Base-by-base conservation (phyloP, 345 rosid species). In the Salix arbutifolia region DNA sequence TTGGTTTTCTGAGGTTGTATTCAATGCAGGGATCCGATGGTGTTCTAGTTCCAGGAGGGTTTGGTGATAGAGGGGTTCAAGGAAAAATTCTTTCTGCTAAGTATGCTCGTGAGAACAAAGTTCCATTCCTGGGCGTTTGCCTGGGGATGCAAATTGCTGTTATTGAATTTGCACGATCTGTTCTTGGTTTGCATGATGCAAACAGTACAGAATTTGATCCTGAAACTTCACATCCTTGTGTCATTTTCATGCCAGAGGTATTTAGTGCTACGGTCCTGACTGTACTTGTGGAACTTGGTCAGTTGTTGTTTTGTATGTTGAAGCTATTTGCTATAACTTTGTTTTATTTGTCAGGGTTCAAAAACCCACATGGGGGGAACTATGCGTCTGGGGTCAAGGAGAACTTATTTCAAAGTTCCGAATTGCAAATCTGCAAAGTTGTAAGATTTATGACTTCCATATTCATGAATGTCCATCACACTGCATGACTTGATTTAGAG, bases 291-390 rank as follows among this genome's bases (percentile, higher is more conserved):
- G 35, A 14, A 28, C n/a, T 52, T 19, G 19, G 53, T 9, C 38
- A 3, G 17, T 33, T 70, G 9, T 60, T 56, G 37, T 77, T 72
- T 71, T 61, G 67, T 21, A 12, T 46, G 79, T 33, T 67, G 40
- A 62, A 58, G 18, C 25, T 37, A 44, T 69, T 13, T 14, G 23
- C 44, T 74, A 25, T 74, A 31, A 7, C 26, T 3, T 72, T 11
- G 40, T n/a, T 72, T 30, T 71, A 73, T 76, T 21, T 60, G 3
- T 56, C 82, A 93, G 99, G 98, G 99, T 75, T 95, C 99, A 78
- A 90, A 89, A 87, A 95, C 98, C 1, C 98, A 95, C 79, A 91
- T 91, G 99, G 99, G 99, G 84, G 94, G 97, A 79, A 95, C 99
- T 71, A 93, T 95, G 99, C 90, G 99, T 78, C 83, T 93, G 69